Base-by-base conservation (phyloP, 2,329 filamentous ascomycete species). In the Ceratocystis cubensis region DNA sequence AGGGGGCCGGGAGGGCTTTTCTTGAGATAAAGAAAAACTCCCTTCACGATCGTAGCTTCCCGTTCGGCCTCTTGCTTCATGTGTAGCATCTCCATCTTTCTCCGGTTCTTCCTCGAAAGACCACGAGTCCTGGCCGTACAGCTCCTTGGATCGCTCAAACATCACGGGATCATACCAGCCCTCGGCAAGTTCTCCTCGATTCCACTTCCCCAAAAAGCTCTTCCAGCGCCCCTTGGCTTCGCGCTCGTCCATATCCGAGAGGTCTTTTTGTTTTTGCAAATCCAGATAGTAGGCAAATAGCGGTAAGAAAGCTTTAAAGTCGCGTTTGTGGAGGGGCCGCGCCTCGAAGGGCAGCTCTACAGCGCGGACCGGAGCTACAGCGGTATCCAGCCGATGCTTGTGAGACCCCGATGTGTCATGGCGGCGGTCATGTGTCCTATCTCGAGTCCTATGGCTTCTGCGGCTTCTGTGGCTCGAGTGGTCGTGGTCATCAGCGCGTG, bases 141-240 rank as follows among this genome's bases (percentile, higher is more conserved):
- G 37, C 57, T 65, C 65, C 62, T 69, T n/a, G 66, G 67, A 30
- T 28, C 65, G 61, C 63, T 61, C 71, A 69, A 89, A 84, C 70
- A 85, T 88, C 67, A 82, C 82, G 6, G 91, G 88, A 73, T 95
- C 90, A 76, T 97, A 99, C 93, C 93, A 99, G 61, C 90, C 90
- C 75, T 93, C 88, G 3, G 89, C 88, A 69, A 97, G 79, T 76
- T 93, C 89, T 73, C 86, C 88, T 71, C 85, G 84, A 78, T 99
- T 99, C 93, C 94, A 99, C 79, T 91, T 93, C 3, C 83, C 81
- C 13, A 93, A 75, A 72, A 97, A 99, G 74, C 91, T 93, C 81
- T 96, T 96, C 91, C 93, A 99, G 66, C 93, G 80, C 1, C 92
- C 91, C 70, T 82, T 87, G 0, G 86, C 76, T 74, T 96, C 92